Evolutionary conservation across 208 protist genomes (phyloP).

Genomic region (Jaenimonas drosophilae): DNA sequence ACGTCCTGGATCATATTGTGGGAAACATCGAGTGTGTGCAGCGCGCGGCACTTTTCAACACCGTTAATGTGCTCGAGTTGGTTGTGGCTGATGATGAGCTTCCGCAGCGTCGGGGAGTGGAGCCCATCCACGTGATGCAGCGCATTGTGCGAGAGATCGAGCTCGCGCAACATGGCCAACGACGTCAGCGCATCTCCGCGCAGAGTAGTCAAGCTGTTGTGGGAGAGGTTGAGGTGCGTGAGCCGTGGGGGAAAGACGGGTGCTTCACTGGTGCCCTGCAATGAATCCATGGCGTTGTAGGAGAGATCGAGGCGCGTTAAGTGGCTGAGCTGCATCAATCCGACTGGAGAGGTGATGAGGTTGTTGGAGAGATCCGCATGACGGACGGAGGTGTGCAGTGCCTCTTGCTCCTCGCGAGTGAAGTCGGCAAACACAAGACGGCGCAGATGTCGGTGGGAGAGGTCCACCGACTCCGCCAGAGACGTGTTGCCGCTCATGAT

Average conservation of each 20-base stretch:
- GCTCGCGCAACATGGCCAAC: slow-evolving; percentile 30
- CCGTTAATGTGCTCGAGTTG: slow-evolving; percentile 26
- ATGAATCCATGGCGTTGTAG: slow-evolving; percentile 45
- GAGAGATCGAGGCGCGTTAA: slow-evolving; percentile 59
- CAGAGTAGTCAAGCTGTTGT: slow-evolving; percentile 61
- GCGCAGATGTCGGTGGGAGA: too few relatives aligned
- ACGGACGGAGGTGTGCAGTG: too few relatives aligned
- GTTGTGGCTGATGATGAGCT: slow-evolving; percentile 55
- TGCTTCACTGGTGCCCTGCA: too few relatives aligned
- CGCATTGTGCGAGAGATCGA: slow-evolving; percentile 68
- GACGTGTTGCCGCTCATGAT: too few relatives aligned
- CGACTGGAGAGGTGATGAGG: slow-evolving; percentile 30
- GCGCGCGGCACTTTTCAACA: slow-evolving; percentile 35
- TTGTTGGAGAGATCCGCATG: slow-evolving; percentile 67
- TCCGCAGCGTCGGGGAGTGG: slow-evolving; percentile 18
- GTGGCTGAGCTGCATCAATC: slow-evolving; percentile 43
- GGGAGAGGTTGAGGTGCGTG: slow-evolving; percentile 45
- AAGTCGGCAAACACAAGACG: too few relatives aligned
- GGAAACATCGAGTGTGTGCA: slow-evolving; percentile 36
- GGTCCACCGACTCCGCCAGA: too few relatives aligned
- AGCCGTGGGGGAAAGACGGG: slow-evolving; percentile 47
- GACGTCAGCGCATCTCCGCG: slow-evolving; percentile 30
- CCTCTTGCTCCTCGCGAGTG: too few relatives aligned
- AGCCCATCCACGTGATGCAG: slow-evolving; percentile 44
- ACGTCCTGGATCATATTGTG: slow-evolving; percentile 52